Evolutionary conservation across 352 stramenopile species (phyloP), one percentile per base, ranked within the genome.

Genomic region (Globisporangium nagaii): DNA sequence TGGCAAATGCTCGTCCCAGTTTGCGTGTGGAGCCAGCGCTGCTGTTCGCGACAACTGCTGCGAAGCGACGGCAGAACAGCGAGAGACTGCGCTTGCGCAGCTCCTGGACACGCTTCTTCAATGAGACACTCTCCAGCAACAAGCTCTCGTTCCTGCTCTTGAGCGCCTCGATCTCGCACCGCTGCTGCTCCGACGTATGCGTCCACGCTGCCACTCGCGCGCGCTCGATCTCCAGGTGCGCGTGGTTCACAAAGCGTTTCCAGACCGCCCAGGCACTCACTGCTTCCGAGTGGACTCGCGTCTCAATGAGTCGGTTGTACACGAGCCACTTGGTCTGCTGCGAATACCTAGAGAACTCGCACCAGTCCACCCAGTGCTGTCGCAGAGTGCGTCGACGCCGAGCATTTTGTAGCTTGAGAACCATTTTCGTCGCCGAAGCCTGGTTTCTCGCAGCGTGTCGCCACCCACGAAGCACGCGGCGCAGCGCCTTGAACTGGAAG

Each of bases 111-210:
- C 43, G 19, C 17, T 41, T 35, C 28, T 65, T 56, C 11, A 70
- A 52, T 35, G 49, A 8, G 2, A 68, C 22, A 3, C 51, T 63
- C 28, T 68, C 45, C 0, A 75, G 39, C 8, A 71, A 37, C 56
- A 75, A 22, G 9, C 37, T 22, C 47, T 72, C 60, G n/a, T 60
- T 61, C 2, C 53, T 63, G 8, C 19, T 34, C 12, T 62, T 56
- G 1, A 75, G 51, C n/a, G 55, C 44, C 20, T 47, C 41, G 11
- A 59, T 30, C 30, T 63, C 45, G 1, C 11, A 40, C n/a, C 63
- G 55, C 13, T 63, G 58, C n/a, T 51, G 24, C 20, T 52, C 22
- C 31, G 40, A 11, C 13, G 43, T 22, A 8, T 35, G 11, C 30
- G 49, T 51, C 35, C 45, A 31, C 52, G 25, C 19, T 28, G 35